Base-by-base conservation (phyloP, 2,329 filamentous ascomycete species). In the Stagonosporopsis cucurbitacearum region DNA sequence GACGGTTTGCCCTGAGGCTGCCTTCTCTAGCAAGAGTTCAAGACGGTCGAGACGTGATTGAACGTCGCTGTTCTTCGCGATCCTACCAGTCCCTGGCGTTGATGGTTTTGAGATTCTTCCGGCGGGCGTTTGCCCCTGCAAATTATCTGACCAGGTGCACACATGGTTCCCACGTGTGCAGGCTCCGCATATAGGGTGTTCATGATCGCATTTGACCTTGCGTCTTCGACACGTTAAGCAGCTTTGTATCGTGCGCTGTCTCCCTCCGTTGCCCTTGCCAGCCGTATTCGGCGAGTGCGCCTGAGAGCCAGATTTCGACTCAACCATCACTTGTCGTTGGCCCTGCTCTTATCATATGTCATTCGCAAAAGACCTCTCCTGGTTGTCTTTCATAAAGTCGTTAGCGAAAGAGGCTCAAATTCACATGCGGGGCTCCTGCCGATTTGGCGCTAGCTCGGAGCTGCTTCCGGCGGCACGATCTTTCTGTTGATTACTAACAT, bases 151-250 rank as follows among this genome's bases (percentile, higher is more conserved):
- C 66, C 66, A 76, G 25, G 69, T 72, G 50, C 74, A 76, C 12
- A 69, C 63, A 61, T 76, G 74, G 42, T 66, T 74, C 15, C 73
- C 73, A 48, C 73, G 66, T 13, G 66, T 65, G 58, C 74, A 76
- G 35, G 74, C 73, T 23, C 73, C 72, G 54, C 74, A 76, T 6
- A 74, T 55, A 11, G 74, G 73, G 63, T 76, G 73, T 35, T 63
- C 68, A 59, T 76, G 74, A 39, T 76, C 74, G 56, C 74, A 76
- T 50, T 70, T 69, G 40, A 76, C 74, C 57, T 76, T 76, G 52
- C 74, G 64, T 37, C 73, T 67, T 13, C 74, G 63, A 52, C 74
- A 76, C 7, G 74, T 76, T 39, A 76, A 61, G 53, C 73, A 76
- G 19, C 73, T 76, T 17, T 72, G 70, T 42, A 76, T 76, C 41